A percentile compares a stretch with the other conserved stretches of the same genome.
These are phyloP conservation scores for Teratosphaeria gauchensis DNA, from an alignment of 2,329 filamentous ascomycete genomes.

Conservation along the genomic window DNA sequence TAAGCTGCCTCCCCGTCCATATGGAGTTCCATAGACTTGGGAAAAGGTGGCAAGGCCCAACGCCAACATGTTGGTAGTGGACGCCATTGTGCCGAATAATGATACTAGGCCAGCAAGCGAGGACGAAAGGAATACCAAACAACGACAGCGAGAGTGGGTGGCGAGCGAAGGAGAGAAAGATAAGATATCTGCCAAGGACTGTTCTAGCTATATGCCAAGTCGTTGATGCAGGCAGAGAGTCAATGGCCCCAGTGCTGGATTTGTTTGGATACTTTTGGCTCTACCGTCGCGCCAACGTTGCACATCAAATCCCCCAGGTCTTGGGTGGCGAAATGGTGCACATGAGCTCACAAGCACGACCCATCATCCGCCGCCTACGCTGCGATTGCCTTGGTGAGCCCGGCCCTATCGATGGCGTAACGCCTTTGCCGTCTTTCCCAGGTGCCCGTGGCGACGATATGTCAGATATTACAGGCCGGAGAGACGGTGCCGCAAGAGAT, in stretches of 20 bases:
- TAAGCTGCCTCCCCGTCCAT: not conserved
- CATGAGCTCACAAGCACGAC: not conserved
- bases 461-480: not conserved
- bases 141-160: not conserved
- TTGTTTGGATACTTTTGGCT: not conserved
- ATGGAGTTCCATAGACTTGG: not conserved
- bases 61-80: slow-evolving; percentile 2
- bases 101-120: not conserved
- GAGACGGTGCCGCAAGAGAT: not conserved
- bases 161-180: not conserved
- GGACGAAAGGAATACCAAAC: not conserved
- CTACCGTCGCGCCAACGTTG: not conserved
- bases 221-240: not conserved
- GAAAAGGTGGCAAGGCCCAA: slow-evolving; percentile 2
- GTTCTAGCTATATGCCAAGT: not conserved
- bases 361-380: not conserved
- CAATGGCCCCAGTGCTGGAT: not conserved
- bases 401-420: not conserved
- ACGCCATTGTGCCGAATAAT: slow-evolving; percentile 1
- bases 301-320: not conserved
- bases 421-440: not conserved
- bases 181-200: not conserved
- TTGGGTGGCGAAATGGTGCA: not conserved
- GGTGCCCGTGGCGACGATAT: not conserved
- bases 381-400: not conserved